Conservation (phyloP, 352 stramenopile genomes). For the Phytophthora pseudosyringae region DNA sequence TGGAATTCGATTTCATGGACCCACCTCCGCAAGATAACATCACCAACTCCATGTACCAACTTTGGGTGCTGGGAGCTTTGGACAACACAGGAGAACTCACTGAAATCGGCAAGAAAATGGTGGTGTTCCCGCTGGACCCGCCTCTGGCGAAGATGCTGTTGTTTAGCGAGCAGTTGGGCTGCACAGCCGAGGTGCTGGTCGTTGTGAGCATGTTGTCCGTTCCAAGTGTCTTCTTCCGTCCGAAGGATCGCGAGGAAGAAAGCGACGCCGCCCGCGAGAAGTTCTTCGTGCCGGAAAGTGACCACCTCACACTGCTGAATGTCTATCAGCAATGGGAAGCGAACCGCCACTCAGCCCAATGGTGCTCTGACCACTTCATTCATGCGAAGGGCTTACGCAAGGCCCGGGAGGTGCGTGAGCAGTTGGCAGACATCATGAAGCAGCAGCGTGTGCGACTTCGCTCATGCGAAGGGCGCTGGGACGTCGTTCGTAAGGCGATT, state of each 20-base stretch:
- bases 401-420: conserved; percentile 92
- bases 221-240: conserved; percentile 96
- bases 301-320: conserved; percentile 98
- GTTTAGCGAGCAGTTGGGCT: conserved; percentile 94
- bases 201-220: conserved; percentile 98
- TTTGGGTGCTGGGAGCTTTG: conserved; percentile 98
- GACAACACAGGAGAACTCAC: conserved; percentile 98
- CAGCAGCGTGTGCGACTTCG: conserved; percentile 93
- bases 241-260: conserved; percentile 98
- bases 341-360: conserved; percentile 95
- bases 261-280: conserved; percentile 97
- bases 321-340: conserved; percentile 95
- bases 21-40: conserved; percentile 97
- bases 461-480: conserved; percentile 94
- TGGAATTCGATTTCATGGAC: conserved; percentile 99
- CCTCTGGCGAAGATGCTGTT: conserved; percentile 96
- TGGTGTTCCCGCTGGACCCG: conserved; percentile 98
- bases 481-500: conserved; percentile 98
- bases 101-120: conserved; percentile 96
- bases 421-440: conserved; percentile 99
- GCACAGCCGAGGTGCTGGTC: conserved; percentile 95
- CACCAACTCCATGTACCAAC: conserved; percentile 98
- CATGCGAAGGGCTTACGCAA: conserved; percentile 96
- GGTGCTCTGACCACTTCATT: conserved; percentile 97
- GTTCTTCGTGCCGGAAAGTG: conserved; percentile 98